Evolutionary conservation across 1,284 basidiomycete genomes (phyloP), one percentile per base, ranked within the genome.

Genomic region (Butyriboletus appendiculatus): DNA sequence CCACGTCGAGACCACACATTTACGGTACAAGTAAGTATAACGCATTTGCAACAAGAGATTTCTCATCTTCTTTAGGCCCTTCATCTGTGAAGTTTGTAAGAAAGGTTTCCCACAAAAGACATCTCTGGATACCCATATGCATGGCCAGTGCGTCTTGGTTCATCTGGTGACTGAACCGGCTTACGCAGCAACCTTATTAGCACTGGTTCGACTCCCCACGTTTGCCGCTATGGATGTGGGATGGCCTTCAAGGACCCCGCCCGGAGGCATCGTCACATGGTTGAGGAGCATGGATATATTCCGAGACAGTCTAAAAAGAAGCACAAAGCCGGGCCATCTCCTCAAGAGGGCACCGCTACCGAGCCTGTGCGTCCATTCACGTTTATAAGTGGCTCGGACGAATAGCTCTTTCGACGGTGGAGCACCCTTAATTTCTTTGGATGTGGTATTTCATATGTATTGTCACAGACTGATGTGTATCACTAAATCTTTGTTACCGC

Each of bases 1-100:
- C 30, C 86, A 88, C 65, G 76, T 88, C 51, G 79, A 85, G 66
- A 81, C 80, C 14, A 81, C 78, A 28, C 86, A 88, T 64, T 65
- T 88, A 43, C 75, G 78, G 49, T 77, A 81, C 61, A 84, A 81
- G 86, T 84, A 56, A 57, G 81, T 69, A 35, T 48, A 50, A 43
- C 49, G 41, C 46, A 48, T 49, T 46, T 56, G 28, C 55, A 47
- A 40, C 44, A 50, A 44, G 46, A 43, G 33, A 32, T 30, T 48
- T 57, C 59, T 66, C 40, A 58, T 41, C 45, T 46, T 38, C 57
- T 57, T 38, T 52, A 86, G 83, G 57, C 79, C 77, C 18, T 84
- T 79, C 63, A 62, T 74, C 43, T 87, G 85, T 64, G 67, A 67
- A n/a, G 73, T 76, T 52, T 87, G 85, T 60, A 69, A 72, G 47